phyloP scores from a whole-genome alignment of 768 basidiomycete genomes.

The Fomitopsis serialis region DNA sequence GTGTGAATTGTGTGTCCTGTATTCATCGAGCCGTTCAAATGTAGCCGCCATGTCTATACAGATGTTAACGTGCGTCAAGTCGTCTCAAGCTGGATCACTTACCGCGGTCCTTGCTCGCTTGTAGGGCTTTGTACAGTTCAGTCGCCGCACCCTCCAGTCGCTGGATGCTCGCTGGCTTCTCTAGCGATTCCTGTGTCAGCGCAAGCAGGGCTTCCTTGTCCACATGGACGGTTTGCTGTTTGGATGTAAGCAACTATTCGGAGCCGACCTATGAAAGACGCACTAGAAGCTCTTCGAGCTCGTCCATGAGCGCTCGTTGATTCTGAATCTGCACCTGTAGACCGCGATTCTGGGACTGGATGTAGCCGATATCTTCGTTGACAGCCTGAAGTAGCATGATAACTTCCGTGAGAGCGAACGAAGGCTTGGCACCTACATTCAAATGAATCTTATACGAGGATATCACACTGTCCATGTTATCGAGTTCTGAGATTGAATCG shows the following conservation, averaged over 20 bases:
- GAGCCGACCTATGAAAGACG: not conserved
- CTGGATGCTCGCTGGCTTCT: slow-evolving; percentile 70
- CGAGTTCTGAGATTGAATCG: slow-evolving; percentile 82
- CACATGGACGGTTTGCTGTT: slow-evolving; percentile 93
- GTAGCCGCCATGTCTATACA: slow-evolving; percentile 90
- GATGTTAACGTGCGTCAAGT: not conserved
- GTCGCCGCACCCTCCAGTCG: slow-evolving; percentile 77
- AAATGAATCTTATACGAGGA: slow-evolving; percentile 95
- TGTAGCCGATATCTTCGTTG: slow-evolving; percentile 89
- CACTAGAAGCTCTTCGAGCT: slow-evolving; percentile 85
- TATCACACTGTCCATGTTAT: slow-evolving; percentile 83
- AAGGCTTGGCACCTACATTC: slow-evolving; percentile 53
- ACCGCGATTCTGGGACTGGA: slow-evolving; percentile 95
- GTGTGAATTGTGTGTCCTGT: slow-evolving; percentile 82
- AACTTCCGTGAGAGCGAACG: too few species aligned
- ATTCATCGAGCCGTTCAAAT: slow-evolving; percentile 89
- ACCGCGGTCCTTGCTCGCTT: slow-evolving; percentile 89
- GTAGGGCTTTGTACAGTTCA: slow-evolving; percentile 91
- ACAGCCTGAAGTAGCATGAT: slow-evolving; percentile 57
- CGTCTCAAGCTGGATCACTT: slow-evolving; percentile 2
- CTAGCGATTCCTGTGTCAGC: slow-evolving; percentile 86
- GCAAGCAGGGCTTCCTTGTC: slow-evolving; percentile 65
- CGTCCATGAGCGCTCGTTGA: slow-evolving; percentile 76
- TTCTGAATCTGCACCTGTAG: slow-evolving; percentile 97
- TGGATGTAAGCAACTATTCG: not conserved